Evolutionary conservation across 306 rosid species (phyloP).

Genomic region (Potentilla sterilis): DNA sequence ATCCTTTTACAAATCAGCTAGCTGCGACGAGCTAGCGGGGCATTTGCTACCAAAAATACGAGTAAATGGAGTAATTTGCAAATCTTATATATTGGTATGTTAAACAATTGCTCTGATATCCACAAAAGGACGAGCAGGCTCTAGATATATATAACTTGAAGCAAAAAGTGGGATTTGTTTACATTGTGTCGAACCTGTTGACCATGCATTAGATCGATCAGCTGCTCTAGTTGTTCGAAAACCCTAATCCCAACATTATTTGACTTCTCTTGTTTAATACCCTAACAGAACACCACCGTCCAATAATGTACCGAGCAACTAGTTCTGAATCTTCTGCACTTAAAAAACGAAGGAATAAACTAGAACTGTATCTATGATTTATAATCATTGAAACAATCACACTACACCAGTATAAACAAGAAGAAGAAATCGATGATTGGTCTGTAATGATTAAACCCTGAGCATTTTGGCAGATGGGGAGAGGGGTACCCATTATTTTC

Average conservation of each 20-base stretch:
- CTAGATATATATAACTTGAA: background rate
- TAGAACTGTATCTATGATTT: background rate
- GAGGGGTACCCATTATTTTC: background rate
- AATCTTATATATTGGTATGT: background rate
- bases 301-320: conserved; percentile 8
- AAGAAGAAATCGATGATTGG: background rate
- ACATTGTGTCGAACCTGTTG: background rate
- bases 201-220: background rate
- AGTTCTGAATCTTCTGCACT: background rate
- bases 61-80: background rate
- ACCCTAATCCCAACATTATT: conserved; percentile 7
- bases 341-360: background rate
- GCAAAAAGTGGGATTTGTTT: conserved; percentile 6
- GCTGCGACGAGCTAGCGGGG: background rate
- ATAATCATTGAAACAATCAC: conserved; percentile 15
- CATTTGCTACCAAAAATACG: background rate
- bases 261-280: conserved; percentile 4
- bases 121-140: background rate
- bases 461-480: conserved; percentile 18
- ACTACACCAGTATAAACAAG: background rate
- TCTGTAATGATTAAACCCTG: conserved; percentile 13
- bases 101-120: background rate
- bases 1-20: background rate
- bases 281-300: conserved; percentile 9
- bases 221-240: background rate